Percentiles rank a stretch among this genome's conserved stretches.
phyloP scores from a whole-genome alignment of 2,329 filamentous ascomycete genomes.

The Alternaria ethzedia region DNA sequence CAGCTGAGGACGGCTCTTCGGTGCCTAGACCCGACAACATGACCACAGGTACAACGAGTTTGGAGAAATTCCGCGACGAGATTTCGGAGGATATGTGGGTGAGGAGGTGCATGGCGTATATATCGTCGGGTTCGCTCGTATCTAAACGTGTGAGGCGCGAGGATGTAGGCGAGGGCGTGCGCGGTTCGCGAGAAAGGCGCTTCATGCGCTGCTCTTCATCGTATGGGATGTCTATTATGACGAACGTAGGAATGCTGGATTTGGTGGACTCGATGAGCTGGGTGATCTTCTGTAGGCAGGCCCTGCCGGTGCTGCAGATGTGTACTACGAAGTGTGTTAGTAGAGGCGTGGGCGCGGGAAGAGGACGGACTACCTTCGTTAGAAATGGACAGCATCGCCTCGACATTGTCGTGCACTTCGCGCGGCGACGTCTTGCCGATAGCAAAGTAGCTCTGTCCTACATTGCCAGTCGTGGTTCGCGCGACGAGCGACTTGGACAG shows the following conservation, averaged over 20 bases:
- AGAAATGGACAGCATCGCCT: constrained; percentile 50
- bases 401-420: constrained; percentile 49
- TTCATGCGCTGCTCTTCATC: constrained; percentile 51
- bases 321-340: constrained; percentile 42
- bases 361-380: constrained; percentile 45
- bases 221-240: constrained; percentile 53
- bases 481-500: constrained; percentile 44
- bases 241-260: constrained; percentile 46
- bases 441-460: constrained; percentile 46
- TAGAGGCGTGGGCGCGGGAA: not conserved
- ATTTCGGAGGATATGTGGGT: constrained; percentile 52
- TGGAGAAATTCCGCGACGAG: constrained; percentile 48
- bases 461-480: constrained; percentile 40
- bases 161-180: constrained; percentile 49
- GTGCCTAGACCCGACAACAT: constrained; percentile 48
- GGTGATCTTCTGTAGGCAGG: constrained; percentile 47
- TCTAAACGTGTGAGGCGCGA: constrained; percentile 40
- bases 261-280: constrained; percentile 43
- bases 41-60: constrained; percentile 50
- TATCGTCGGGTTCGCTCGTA: constrained; percentile 47
- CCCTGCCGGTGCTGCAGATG: constrained; percentile 48
- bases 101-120: constrained; percentile 53
- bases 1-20: constrained; percentile 34
- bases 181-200: constrained; percentile 50
- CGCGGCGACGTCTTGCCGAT: constrained; percentile 37